phyloP scores from a whole-genome alignment of 768 basidiomycete species.

The Amanita inopinata region DNA sequence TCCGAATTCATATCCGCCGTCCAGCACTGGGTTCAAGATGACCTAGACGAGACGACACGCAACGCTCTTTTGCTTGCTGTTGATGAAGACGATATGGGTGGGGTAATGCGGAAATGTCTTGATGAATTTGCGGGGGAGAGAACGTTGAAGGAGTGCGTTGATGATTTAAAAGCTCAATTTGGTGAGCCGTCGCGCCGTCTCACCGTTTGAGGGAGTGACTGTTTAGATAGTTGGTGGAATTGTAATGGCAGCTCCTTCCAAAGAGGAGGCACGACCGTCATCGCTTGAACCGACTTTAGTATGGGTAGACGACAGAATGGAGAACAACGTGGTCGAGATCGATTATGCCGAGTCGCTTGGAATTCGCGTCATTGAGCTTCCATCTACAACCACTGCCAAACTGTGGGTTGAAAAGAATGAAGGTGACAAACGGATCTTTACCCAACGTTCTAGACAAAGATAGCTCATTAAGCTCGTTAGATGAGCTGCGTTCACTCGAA shows the following conservation, averaged over 20 bases:
- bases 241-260: too few relatives aligned
- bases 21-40: constrained; percentile 9
- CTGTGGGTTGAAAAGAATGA: constrained; percentile 19
- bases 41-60: constrained; percentile 11
- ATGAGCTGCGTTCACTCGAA: constrained; percentile 17
- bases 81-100: constrained; percentile 17
- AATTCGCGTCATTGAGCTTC: constrained; percentile 17
- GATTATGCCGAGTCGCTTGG: constrained; percentile 12
- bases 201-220: too few relatives aligned
- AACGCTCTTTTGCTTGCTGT: constrained; percentile 11
- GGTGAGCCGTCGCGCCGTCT: background rate
- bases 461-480: constrained; percentile 13
- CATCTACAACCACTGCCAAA: constrained; percentile 20
- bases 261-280: too few relatives aligned
- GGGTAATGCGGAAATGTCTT: constrained; percentile 15
- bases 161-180: constrained; percentile 1
- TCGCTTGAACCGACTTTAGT: constrained; percentile 19
- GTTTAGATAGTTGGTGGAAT: too few relatives aligned
- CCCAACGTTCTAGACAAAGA: background rate
- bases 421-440: constrained; percentile 11
- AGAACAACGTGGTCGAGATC: constrained; percentile 12
- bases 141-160: constrained; percentile 11
- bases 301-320: constrained; percentile 22
- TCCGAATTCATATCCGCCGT: constrained; percentile 9
- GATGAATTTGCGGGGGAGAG: constrained; percentile 12